Percentiles rank a stretch among this genome's conserved stretches.
phyloP scores from a whole-genome alignment of 1,284 basidiomycete genomes.

The Takashimella koratensis region DNA sequence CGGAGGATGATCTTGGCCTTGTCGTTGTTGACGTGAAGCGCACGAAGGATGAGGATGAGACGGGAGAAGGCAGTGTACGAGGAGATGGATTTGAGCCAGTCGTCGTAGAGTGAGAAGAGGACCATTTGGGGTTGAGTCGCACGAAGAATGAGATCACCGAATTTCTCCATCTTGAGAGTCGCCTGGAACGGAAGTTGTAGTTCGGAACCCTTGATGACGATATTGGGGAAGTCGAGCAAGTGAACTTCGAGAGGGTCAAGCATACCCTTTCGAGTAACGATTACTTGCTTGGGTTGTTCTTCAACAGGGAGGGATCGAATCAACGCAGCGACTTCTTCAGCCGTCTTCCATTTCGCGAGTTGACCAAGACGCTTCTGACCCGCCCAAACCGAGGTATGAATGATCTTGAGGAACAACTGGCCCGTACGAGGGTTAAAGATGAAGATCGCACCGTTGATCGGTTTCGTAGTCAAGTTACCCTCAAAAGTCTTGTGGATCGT shows the following conservation, averaged over 20 bases:
- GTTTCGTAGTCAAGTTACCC: conserved; percentile 99
- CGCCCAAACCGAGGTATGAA: conserved; percentile 99
- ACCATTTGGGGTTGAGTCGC: conserved; percentile 54
- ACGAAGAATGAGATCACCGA: conserved; percentile 87
- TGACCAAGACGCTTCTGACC: conserved; percentile 99
- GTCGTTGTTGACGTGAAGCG: conserved; percentile 98
- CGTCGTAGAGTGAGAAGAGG: conserved; percentile 96
- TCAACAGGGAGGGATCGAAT: conserved; percentile 96
- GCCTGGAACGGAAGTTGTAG: conserved; percentile 98
- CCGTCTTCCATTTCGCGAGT: conserved; percentile 95
- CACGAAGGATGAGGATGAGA: conserved; percentile 89
- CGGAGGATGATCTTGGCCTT: conserved; percentile 95
- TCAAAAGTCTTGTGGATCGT: conserved; percentile 99
- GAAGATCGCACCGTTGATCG: conserved; percentile 99
- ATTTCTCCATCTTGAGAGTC: conserved; percentile 99
- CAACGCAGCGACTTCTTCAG: conserved; percentile 98
- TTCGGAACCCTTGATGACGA: conserved; percentile 99
- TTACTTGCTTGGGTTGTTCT: conserved; percentile 99
- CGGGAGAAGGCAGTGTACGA: conserved; percentile 99
- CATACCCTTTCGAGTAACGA: conserved; percentile 99
- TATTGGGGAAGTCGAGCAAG: conserved; percentile 98
- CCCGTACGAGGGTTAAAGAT: conserved; percentile 99
- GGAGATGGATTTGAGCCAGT: conserved; percentile 98
- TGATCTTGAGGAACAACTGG: conserved; percentile 97
- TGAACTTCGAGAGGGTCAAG: conserved; percentile 97